Evolutionary conservation across 768 basidiomycete species (phyloP).

Genomic region (Naganishia vishniacii): DNA sequence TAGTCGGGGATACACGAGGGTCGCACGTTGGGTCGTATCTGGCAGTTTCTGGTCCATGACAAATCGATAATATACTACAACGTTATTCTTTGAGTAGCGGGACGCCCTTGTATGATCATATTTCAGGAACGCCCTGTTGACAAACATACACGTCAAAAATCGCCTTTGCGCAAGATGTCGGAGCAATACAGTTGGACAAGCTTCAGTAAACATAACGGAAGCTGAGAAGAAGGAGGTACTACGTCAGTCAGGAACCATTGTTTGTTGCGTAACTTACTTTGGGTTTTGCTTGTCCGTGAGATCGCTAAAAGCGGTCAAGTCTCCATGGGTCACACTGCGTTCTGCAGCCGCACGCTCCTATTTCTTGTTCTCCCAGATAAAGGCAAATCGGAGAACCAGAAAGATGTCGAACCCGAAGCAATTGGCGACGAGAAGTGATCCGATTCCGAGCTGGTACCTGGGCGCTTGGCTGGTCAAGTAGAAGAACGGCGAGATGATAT

Average conservation of each 20-base stretch:
- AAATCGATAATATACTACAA: no score
- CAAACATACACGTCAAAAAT: no score
- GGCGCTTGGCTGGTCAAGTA: constrained; percentile 37
- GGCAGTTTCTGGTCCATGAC: no score
- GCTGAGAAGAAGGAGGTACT: neutral
- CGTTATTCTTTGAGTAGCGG: no score
- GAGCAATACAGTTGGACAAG: no score
- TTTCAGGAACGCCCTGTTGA: no score
- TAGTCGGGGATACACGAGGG: no score
- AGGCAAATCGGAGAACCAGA: constrained; percentile 38
- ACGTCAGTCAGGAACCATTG: neutral
- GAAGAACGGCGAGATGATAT: constrained; percentile 22
- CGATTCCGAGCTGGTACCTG: constrained; percentile 46
- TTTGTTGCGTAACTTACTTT: constrained; percentile 27
- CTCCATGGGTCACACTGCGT: constrained; percentile 18
- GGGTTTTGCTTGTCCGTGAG: constrained; percentile 45
- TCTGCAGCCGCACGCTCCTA: constrained; percentile 29
- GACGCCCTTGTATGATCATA: no score
- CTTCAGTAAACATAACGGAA: constrained; percentile 31
- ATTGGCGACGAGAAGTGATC: constrained; percentile 43
- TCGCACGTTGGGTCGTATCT: no score
- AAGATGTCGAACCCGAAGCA: constrained; percentile 41
- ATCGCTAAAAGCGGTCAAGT: constrained; percentile 43
- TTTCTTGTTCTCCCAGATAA: constrained; percentile 43
- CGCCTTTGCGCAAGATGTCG: no score